Evolutionary conservation across 1,284 basidiomycete genomes (phyloP), one percentile per base, ranked within the genome.

Genomic region (Phlebopus sp.): DNA sequence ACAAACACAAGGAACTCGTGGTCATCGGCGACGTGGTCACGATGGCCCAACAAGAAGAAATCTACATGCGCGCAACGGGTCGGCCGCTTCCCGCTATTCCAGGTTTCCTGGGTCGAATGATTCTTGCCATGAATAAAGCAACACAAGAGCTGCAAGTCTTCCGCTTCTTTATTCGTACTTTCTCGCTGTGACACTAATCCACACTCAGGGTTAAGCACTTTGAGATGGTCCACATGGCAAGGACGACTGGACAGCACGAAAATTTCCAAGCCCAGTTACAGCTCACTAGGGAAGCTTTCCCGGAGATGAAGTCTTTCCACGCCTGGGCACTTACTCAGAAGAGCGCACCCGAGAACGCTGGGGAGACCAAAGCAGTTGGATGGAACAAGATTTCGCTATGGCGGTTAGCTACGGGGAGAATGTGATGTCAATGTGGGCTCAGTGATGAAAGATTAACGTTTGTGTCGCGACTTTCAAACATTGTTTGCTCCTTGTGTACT

Each of bases 341-440:
- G 49, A 37, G 37, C 14, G 32, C 52, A 19, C 48, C 52, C 37
- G 50, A 51, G 17, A n/a, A 6, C 25, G 5, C 37, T 15, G 13
- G 14, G 15, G 8, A 39, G 23, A 11, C 6, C n/a, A 10, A 1
- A 9, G 4, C 1, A n/a, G 10, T n/a, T 21, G 23, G 21, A 15
- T 72, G 69, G 70, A 72, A 71, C 46, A 59, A 69, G 40, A 57
- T 71, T 15, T 63, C 68, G 1, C 23, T 71, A 13, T 49, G 46
- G 9, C 55, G 59, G 15, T 47, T 71, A 23, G 15, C 63, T 8
- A 57, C 47, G 4, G 63, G 64, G 41, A 54, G 54, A 37, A 31
- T 32, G 25, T 50, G 29, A 50, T 2, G 10, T 2, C 9, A 29
- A 8, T 29, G 5, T 29, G 10, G 6, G 21, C 21, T 23, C 21